Percentiles rank a stretch among this genome's conserved stretches.
These are phyloP conservation scores for Kluyveromyces marxianus DNA, from an alignment of 1,139 yeast genomes.

Conservation along the genomic window DNA sequence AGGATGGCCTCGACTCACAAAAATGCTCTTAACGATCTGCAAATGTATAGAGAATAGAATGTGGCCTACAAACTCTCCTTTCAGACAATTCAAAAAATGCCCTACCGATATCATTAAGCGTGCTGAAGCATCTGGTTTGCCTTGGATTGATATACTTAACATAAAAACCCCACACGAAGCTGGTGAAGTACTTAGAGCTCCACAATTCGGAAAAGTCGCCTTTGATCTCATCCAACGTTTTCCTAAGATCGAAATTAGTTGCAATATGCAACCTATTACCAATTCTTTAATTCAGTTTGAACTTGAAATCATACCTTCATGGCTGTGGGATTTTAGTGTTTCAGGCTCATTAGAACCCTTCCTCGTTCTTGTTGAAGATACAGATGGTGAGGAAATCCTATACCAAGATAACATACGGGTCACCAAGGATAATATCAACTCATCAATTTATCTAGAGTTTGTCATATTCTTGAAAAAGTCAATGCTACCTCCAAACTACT, in stretches of 20 bases:
- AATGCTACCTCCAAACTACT: slow-evolving; percentile 62
- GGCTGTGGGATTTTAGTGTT: slow-evolving; percentile 62
- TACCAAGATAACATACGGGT: slow-evolving; percentile 51
- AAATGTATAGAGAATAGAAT: slow-evolving; percentile 74
- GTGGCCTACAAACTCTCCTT: slow-evolving; percentile 83
- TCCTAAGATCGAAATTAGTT: slow-evolving; percentile 55
- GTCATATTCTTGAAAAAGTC: slow-evolving; percentile 42
- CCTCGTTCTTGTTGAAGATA: slow-evolving; percentile 67
- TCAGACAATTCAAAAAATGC: slow-evolving; percentile 68
- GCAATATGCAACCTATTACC: slow-evolving; percentile 71
- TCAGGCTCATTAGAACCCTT: slow-evolving; percentile 67
- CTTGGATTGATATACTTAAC: slow-evolving; percentile 68
- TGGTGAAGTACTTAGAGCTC: slow-evolving; percentile 74
- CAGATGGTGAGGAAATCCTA: slow-evolving; percentile 72
- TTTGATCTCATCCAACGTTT: slow-evolving; percentile 60
- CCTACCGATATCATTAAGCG: slow-evolving; percentile 64
- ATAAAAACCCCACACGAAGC: slow-evolving; percentile 57
- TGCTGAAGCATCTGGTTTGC: slow-evolving; percentile 74
- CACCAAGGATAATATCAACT: slow-evolving; percentile 39
- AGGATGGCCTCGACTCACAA: slow-evolving; percentile 65
- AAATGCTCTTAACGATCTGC: slow-evolving; percentile 53
- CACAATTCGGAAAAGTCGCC: slow-evolving; percentile 55
- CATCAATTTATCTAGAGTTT: slow-evolving; percentile 56
- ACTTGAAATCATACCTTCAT: slow-evolving; percentile 59
- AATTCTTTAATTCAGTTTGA: slow-evolving; percentile 58